Conservation (phyloP, 2,329 filamentous ascomycete genomes). For the Aspergillus unguis region DNA sequence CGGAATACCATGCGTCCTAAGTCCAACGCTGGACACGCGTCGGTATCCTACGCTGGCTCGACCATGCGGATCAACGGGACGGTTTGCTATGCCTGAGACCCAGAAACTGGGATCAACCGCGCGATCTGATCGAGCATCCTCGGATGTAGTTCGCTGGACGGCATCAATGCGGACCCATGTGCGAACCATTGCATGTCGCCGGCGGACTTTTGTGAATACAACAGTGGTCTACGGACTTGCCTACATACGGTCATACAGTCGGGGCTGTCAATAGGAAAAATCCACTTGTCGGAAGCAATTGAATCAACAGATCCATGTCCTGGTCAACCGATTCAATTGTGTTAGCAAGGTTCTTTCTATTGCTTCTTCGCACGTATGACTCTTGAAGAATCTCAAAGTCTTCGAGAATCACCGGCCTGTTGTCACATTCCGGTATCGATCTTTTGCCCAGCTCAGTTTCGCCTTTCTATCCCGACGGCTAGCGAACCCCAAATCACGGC, state of each 20-base stretch:
- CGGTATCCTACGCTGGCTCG: constrained; percentile 54
- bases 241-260: constrained; percentile 46
- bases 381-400: constrained; percentile 30
- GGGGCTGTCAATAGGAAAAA: constrained; percentile 24
- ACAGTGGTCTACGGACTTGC: constrained; percentile 26
- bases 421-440: constrained; percentile 37
- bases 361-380: constrained; percentile 41
- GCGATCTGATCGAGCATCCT: constrained; percentile 52
- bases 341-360: constrained; percentile 55
- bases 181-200: constrained; percentile 16
- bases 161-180: constrained; percentile 17
- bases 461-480: constrained; percentile 15
- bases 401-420: constrained; percentile 32
- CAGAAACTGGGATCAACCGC: constrained; percentile 45
- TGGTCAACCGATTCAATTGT: constrained; percentile 32
- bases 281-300: constrained; percentile 59
- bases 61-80: constrained; percentile 62
- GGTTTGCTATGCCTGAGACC: constrained; percentile 45
- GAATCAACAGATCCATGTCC: constrained; percentile 21
- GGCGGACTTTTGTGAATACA: constrained; percentile 33
- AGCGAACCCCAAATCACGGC: constrained; percentile 52
- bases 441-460: constrained; percentile 6
- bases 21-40: constrained; percentile 42
- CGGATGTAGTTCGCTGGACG: constrained; percentile 44
- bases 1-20: constrained; percentile 46